Percentiles rank a stretch among this genome's conserved stretches.
phyloP scores from a whole-genome alignment of 148 eudicot genomes.

The Tetragonia tetragonoides region DNA sequence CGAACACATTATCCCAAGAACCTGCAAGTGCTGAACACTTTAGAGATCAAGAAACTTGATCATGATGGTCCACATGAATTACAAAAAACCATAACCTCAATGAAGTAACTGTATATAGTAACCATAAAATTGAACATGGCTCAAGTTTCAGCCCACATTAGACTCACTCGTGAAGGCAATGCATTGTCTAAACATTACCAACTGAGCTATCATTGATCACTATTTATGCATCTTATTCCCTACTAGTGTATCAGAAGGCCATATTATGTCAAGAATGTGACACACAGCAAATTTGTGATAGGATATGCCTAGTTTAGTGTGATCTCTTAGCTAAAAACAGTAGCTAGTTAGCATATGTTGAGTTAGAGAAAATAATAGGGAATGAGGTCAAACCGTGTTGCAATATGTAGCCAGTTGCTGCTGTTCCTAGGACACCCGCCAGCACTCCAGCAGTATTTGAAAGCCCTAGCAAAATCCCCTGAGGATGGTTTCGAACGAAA shows the following conservation, averaged over 20 bases:
- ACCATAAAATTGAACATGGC: not conserved
- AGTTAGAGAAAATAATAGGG: not conserved
- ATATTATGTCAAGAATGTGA: not conserved
- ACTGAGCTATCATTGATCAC: not conserved
- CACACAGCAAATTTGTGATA: not conserved
- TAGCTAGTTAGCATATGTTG: not conserved
- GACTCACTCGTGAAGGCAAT: not conserved
- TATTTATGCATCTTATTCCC: not conserved
- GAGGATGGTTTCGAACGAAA: conserved; percentile 18
- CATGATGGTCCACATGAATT: not conserved
- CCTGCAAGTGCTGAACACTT: conserved; percentile 41
- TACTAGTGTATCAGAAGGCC: not conserved
- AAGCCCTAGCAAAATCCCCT: conserved; percentile 91
- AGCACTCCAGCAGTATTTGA: conserved; percentile 96
- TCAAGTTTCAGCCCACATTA: not conserved
- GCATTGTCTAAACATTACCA: not conserved
- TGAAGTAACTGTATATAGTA: not conserved
- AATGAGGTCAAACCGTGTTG: conserved; percentile 66
- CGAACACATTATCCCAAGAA: conserved; percentile 90
- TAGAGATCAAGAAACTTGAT: conserved; percentile 8
- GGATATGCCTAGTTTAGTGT: not conserved
- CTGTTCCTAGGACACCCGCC: conserved; percentile 91
- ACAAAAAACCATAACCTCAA: not conserved
- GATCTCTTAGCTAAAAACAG: not conserved
- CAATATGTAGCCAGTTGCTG: conserved; percentile 93